A percentile compares a stretch with the other conserved stretches of the same genome.
These are phyloP conservation scores for Eutrema heterophyllum DNA, from an alignment of 345 rosid species.

Conservation along the genomic window DNA sequence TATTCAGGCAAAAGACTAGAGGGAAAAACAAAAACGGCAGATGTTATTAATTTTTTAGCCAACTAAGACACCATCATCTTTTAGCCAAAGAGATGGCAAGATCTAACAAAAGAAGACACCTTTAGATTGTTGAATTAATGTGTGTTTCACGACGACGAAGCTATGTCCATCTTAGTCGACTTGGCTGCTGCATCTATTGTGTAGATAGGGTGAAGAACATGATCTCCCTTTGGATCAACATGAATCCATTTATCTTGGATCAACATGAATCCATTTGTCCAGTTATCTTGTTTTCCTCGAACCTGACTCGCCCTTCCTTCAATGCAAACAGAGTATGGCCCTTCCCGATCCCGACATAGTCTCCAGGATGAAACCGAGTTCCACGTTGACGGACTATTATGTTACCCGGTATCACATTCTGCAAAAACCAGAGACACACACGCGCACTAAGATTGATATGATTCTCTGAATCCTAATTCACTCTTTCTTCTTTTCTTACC, in stretches of 20 bases:
- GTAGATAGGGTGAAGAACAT: conserved; percentile 70
- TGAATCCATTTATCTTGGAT: conserved; percentile 81
- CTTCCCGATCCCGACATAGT: conserved; percentile 75
- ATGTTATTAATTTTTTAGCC: background rate
- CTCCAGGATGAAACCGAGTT: conserved; percentile 80
- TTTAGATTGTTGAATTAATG: background rate
- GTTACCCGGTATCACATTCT: conserved; percentile 87
- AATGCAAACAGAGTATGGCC: conserved; percentile 71
- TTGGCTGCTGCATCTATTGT: conserved; percentile 20
- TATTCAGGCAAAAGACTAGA: background rate
- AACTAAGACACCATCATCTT: background rate
- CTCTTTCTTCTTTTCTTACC: conserved; percentile 32
- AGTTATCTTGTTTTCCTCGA: conserved; percentile 60
- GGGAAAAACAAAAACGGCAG: background rate
- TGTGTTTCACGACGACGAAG: conserved; percentile 1
- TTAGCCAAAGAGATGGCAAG: background rate
- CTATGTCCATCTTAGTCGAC: conserved; percentile 28
- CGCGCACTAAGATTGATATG: background rate
- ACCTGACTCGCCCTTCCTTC: conserved; percentile 68
- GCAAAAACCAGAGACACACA: conserved; percentile 18
- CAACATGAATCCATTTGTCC: too few relatives aligned
- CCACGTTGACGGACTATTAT: conserved; percentile 78
- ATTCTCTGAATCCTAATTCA: background rate
- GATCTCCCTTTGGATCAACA: conserved; percentile 67
- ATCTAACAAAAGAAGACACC: conserved; percentile 1